Evolutionary conservation across 345 rosid genomes (phyloP).

Genomic region (Jatropha curcas): DNA sequence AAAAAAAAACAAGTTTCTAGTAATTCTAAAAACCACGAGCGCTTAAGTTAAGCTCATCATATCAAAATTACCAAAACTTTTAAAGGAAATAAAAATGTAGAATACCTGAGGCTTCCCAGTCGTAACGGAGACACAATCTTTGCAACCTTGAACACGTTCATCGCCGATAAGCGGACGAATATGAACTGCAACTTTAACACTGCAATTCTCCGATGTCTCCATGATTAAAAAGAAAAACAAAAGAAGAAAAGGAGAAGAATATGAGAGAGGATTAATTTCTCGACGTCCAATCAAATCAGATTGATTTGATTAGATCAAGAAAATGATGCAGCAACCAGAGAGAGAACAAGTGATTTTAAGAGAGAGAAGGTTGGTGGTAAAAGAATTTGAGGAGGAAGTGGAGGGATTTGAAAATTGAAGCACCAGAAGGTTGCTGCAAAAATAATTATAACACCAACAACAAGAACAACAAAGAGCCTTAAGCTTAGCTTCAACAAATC

Average conservation of each 20-base stretch:
- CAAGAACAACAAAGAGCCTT: conserved; percentile 13
- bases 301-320: conserved; percentile 24
- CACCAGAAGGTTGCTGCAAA: conserved; percentile 21
- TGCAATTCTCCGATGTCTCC: conserved; percentile 22
- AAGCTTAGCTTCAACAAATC: background rate
- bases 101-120: conserved; percentile 27
- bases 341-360: background rate
- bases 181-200: conserved; percentile 32
- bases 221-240: background rate
- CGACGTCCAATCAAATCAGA: conserved; percentile 21
- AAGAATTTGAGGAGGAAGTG: background rate
- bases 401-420: conserved; percentile 12
- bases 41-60: background rate
- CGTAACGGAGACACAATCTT: conserved; percentile 22
- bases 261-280: conserved; percentile 1
- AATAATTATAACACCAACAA: conserved; percentile 10
- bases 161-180: conserved; percentile 26
- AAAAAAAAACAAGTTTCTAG: background rate
- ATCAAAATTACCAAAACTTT: no score
- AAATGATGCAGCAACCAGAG: conserved; percentile 10
- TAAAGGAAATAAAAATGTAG: background rate
- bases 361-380: conserved; percentile 10
- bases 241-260: conserved; percentile 14
- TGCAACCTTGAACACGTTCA: conserved; percentile 29
- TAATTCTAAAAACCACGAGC: no score